Evolutionary conservation across 2,329 filamentous ascomycete genomes (phyloP), one percentile per base, ranked within the genome.

Genomic region (Geoglossum cookeanum): DNA sequence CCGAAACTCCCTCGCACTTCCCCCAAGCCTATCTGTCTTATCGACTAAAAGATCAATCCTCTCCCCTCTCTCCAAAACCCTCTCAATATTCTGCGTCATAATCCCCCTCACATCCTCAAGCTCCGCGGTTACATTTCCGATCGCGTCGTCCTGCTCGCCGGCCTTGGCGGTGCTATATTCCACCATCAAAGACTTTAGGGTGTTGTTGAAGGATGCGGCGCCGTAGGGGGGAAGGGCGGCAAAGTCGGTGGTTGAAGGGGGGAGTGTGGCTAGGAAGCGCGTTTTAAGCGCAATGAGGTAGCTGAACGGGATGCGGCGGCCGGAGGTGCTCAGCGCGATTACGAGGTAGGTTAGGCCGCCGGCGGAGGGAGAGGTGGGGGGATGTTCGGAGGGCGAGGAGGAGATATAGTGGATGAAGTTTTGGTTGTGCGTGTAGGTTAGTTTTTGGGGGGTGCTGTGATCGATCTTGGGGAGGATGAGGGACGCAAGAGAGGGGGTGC

Each of bases 381-480:
- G 74, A 66, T 83, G 79, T 64, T 79, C 79, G 2, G 82, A 83
- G 8, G 88, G 83, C 0, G 88, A 82, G 67, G 92, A 86, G 65
- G 90, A 80, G 67, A 97, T 85, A 76, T 94, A 96, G 77, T 98
- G 91, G 70, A 97, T 92, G 75, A 92, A 88, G 70, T 94, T 83
- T 59, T 83, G 76, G 72, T 89, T 86, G 71, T 96, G 89, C 45
- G 88, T 94, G 74, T 94, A 96, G 57, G 91, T 97, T 62, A 94
- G 80, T 72, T 96, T 96, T 67, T 94, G 83, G 0, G 89, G 77
- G 33, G 78, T 74, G 61, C 76, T 72, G 74, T 98, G 92, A 58
- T 78, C 77, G 75, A 98, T 94, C 70, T 95, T 95, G 59, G 94
- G 92, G 49, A 98, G 87, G 74, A 98, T 89, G 64, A 96, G 77